Evolutionary conservation across 768 basidiomycete genomes (phyloP).

Genomic region (Glaciozyma antarctica): DNA sequence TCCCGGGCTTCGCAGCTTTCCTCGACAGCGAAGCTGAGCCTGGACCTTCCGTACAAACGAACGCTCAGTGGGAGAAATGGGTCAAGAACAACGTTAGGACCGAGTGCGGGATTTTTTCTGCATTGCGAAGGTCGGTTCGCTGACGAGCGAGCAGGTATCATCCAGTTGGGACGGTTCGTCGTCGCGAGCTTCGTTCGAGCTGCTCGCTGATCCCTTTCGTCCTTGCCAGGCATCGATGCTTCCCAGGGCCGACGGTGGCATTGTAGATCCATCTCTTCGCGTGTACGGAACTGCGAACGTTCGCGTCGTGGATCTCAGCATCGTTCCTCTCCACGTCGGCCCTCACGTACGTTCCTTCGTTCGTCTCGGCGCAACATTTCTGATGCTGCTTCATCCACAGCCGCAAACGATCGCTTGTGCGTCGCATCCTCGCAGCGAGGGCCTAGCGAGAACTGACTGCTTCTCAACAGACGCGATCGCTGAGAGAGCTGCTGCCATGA

Average conservation of each 20-base stretch:
- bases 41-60: slow-evolving; percentile 48
- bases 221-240: slow-evolving; percentile 45
- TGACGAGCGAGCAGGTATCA: not conserved
- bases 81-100: slow-evolving; percentile 45
- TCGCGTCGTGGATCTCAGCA: not conserved
- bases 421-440: not conserved
- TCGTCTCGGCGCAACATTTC: not conserved
- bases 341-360: not conserved
- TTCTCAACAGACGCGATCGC: slow-evolving; percentile 16
- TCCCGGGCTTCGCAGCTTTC: slow-evolving; percentile 1
- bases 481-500: slow-evolving; percentile 14
- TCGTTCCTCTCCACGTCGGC: slow-evolving; percentile 20
- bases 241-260: slow-evolving; percentile 41
- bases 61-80: slow-evolving; percentile 53
- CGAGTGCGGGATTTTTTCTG: slow-evolving; percentile 37
- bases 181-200: too few relatives aligned
- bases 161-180: not conserved
- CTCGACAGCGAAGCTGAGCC: slow-evolving; percentile 38
- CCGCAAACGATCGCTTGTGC: slow-evolving; percentile 14
- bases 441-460: too few relatives aligned
- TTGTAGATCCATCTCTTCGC: slow-evolving; percentile 43
- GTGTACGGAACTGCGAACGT: slow-evolving; percentile 26
- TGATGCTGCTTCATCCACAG: not conserved
- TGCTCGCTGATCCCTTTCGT: slow-evolving; percentile 32
- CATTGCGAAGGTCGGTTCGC: not conserved